Evolutionary conservation across 176 grass and related monocot genomes (phyloP).

Genomic region (Zizania latifolia): DNA sequence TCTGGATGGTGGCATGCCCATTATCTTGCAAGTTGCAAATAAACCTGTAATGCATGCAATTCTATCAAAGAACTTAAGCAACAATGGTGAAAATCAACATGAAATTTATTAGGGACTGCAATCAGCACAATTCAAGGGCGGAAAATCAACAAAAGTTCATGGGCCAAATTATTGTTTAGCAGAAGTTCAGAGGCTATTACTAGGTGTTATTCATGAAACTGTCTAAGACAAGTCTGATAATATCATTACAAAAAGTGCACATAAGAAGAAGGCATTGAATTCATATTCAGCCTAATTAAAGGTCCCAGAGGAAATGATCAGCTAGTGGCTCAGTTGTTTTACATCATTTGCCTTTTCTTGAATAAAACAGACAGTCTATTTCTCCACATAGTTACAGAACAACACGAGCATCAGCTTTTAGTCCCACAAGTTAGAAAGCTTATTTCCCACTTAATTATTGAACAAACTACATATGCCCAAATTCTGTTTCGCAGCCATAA

Average conservation of each 20-base stretch:
- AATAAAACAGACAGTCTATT: not conserved
- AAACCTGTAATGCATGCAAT: not conserved
- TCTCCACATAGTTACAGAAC: not conserved
- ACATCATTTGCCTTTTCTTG: not conserved
- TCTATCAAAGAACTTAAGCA: not conserved
- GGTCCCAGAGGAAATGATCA: not conserved
- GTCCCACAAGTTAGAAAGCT: not conserved
- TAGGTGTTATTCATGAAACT: conserved; percentile 1
- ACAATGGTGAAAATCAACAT: not conserved
- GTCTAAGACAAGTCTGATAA: not conserved
- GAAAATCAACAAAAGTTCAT: conserved; percentile 4
- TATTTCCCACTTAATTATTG: not conserved
- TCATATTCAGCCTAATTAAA: not conserved
- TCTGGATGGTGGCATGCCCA: not conserved
- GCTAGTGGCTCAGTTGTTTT: not conserved
- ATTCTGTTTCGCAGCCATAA: not conserved
- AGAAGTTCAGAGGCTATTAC: not conserved
- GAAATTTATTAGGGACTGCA: not conserved
- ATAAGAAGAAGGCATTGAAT: not conserved
- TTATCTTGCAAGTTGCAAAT: not conserved
- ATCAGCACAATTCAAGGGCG: not conserved
- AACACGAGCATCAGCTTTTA: not conserved
- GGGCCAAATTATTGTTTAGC: not conserved
- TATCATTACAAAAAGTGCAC: not conserved
- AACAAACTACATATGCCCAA: not conserved